Evolutionary conservation across 148 eudicot genomes (phyloP), one percentile per base, ranked within the genome.

Genomic region (Suaeda aralocaspica): DNA sequence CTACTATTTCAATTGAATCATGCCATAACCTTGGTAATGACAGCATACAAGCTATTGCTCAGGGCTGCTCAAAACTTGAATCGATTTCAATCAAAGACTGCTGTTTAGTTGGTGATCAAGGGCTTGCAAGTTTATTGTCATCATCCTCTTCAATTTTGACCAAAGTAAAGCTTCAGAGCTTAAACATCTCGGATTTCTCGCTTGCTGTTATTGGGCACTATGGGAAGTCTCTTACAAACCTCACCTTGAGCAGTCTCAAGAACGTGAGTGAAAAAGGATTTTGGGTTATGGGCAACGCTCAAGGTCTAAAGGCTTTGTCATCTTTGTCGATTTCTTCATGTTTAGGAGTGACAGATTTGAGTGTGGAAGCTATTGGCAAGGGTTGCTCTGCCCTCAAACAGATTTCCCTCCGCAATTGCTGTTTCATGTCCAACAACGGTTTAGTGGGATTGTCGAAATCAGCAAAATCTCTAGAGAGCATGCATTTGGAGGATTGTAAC

Each of bases 221-320:
- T 25, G 97, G 97, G 46, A 91, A 86, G 79, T 74, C 90, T 24
- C 59, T 94, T 29, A 79, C 82, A n/a, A 77, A 63, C 77, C 91
- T 94, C 67, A 68, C 67, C 41, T 79, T 94, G 33, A 59, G 77
- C 48, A 76, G 79, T n/a, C 93, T 94, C 33, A 77, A 68, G 72
- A 84, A 78, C 34, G 96, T 88, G 74, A 87, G 76, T 44, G 88
- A 89, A 66, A 89, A 77, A 78, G 99, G 97, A 24, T 94, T 91
- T 73, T 89, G 87, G 92, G 90, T 78, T 24, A 89, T 94, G 99
- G 99, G 93, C 48, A 86, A 78, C 55, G 99, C 87, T 28, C 62
- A 64, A 59, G 90, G 99, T 65, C 84, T 94, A 33, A 77, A 75
- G 76, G 36, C 69, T 55, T 66, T 94, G 45, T 25, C 71, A 5